Base-by-base conservation (phyloP, 345 rosid species). In the Lepidium didymum region DNA sequence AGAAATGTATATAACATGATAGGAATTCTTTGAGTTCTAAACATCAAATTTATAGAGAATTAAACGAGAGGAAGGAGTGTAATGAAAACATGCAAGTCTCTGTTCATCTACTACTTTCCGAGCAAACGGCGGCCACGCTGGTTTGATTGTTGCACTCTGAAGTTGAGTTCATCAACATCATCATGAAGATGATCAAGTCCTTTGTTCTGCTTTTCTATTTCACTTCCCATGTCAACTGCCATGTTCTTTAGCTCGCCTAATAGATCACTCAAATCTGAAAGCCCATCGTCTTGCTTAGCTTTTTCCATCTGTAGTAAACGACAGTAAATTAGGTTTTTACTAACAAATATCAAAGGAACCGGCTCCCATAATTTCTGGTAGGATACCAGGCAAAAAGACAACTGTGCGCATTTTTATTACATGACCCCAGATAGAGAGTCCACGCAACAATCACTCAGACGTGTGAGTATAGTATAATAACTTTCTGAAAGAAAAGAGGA, bases 141-240 rank as follows among this genome's bases (percentile, higher is more conserved):
- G 73, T 83, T 86, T 18, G 96, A 90, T 41, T 80, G 81, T 59
- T 67, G 69, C 7, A 89, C 83, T 5, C 99, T 92, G 62, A 44
- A 13, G 78, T 78, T 82, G 16, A 91, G 78, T 74, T 73, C 92
- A 11, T 89, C 95, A 16, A 79, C 92, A 56, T 94, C 97, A 18
- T 81, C 83, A 25, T 87, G 56, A 16, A 86, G 66, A 77, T 70
- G 83, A 65, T 84, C 89, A 81, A 94, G 75, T 52, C 87, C 75
- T 74, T 87, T 79, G 72, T 77, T 85, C 62, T 85, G 90, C 84
- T 96, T 77, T 37, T 82, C 97, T 56, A 94, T 81, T 80, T 94
- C 99, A 12, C 83, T 75, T 54, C 96, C 96, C 96, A 94, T 91
- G 72, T 89, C 99, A 38, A 83, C 67, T 3, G 99, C 99, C 97